Evolutionary conservation across 345 rosid genomes (phyloP), one percentile per base, ranked within the genome.

Genomic region (Atalantia buxifolia): DNA sequence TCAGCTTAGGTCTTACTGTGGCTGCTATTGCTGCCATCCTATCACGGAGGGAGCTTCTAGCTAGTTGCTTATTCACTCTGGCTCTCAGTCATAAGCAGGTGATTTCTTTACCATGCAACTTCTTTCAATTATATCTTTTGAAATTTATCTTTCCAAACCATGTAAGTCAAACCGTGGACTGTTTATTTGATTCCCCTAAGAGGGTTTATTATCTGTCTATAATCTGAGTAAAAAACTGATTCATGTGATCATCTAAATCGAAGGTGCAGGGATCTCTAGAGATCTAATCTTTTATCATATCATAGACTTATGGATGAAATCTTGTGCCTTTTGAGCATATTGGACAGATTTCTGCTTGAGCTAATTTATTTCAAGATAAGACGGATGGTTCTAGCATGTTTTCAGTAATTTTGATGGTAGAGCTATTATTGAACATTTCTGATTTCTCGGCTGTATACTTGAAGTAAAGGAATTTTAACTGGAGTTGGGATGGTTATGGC

Each of bases 31-130:
- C 95, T 80, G 93, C 98, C 27, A 81, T 90, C 62, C 91, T 94
- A 53, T 87, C 90, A 61, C 85, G 88, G 79, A 89, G 81, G 38
- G 91, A 94, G 81, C 85, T 90, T 69, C 71, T 87, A 68, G 93
- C 89, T 72, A 87, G 87, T 79, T 86, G 86, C 59, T 85, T 96
- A 45, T 96, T 87, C 85, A 89, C 90, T 81, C 89, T 91, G 56
- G 95, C 99, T 79, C 97, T 96, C 84, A 92, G 91, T 81, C 99
- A 96, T 85, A 92, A 96, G 84, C 97, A 96, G 97, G 99, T 94
- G 53, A 50, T 56, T 79, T 79, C 56, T 70, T n/a, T 36, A 24
- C 42, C 42, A 42, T 75, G 6, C 4, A 73, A 27, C 60, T 30
- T 45, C 25, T 21, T 67, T 74, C 21, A 66, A 61, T 19, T 79